phyloP scores from a whole-genome alignment of 2,329 filamentous ascomycete species.

The Alternaria burnsii region DNA sequence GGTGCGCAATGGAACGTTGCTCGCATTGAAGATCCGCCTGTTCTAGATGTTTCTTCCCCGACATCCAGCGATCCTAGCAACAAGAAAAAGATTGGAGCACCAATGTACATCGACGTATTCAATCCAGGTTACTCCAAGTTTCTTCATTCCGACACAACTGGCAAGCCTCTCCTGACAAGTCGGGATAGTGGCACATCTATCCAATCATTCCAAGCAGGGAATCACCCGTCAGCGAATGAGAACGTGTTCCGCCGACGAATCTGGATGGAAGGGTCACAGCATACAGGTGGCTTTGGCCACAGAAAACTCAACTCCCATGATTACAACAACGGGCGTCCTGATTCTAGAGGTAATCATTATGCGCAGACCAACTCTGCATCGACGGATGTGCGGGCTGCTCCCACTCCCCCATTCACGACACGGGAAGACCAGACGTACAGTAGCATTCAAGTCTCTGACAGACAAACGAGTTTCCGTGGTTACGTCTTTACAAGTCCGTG shows the following conservation, averaged over 20 bases:
- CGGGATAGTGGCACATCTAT: constrained; percentile 27
- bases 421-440: constrained; percentile 39
- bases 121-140: constrained; percentile 70
- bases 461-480: constrained; percentile 62
- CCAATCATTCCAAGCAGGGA: constrained; percentile 16
- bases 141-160: constrained; percentile 42
- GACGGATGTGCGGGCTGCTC: constrained; percentile 22
- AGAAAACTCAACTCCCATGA: constrained; percentile 46
- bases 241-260: constrained; percentile 56
- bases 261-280: constrained; percentile 58
- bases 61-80: constrained; percentile 37
- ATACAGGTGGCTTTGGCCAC: constrained; percentile 53
- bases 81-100: constrained; percentile 52
- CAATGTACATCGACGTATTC: constrained; percentile 63
- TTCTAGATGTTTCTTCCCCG: constrained; percentile 57
- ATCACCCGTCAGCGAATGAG: constrained; percentile 10
- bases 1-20: constrained; percentile 62
- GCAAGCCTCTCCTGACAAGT: constrained; percentile 20
- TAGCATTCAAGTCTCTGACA: constrained; percentile 53
- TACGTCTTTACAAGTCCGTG: constrained; percentile 87
- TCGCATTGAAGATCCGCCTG: constrained; percentile 56
- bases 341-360: constrained; percentile 33
- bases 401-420: constrained; percentile 29
- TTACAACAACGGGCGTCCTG: constrained; percentile 29
- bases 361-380: constrained; percentile 21